Percentiles rank a stretch among this genome's conserved stretches.
These are phyloP conservation scores for Calonectria naviculata DNA, from an alignment of 2,329 filamentous ascomycete genomes.

Conservation along the genomic window DNA sequence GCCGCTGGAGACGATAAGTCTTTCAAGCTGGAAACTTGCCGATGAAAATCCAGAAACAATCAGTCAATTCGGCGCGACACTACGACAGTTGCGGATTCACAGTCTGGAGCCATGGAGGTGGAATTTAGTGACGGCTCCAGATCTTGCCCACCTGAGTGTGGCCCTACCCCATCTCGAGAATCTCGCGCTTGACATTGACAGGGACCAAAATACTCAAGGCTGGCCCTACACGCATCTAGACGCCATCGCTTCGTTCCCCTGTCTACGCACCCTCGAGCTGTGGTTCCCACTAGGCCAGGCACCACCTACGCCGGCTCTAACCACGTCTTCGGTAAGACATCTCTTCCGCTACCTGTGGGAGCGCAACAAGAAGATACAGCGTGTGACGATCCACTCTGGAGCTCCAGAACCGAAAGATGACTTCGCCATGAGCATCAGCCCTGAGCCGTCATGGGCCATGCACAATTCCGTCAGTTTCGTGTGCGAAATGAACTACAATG, in stretches of 20 bases:
- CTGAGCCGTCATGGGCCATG: neutral
- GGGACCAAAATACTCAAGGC: neutral
- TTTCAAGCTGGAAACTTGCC: constrained; percentile 6
- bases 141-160: neutral
- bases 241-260: constrained; percentile 12
- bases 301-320: constrained; percentile 6
- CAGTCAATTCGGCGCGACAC: constrained; percentile 6
- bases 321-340: neutral
- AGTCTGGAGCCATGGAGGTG: neutral
- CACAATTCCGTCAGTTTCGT: constrained; percentile 7
- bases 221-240: constrained; percentile 16
- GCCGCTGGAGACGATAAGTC: constrained; percentile 15
- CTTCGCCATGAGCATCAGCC: neutral
- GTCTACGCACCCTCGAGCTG: constrained; percentile 5
- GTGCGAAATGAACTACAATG: constrained; percentile 1
- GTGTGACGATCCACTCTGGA: constrained; percentile 13
- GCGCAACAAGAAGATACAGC: constrained; percentile 15
- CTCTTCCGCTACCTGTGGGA: constrained; percentile 4
- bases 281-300: constrained; percentile 3
- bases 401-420: no score
- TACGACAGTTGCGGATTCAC: constrained; percentile 19
- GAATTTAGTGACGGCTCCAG: neutral
- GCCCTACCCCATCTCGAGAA: constrained; percentile 4
- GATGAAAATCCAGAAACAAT: neutral
- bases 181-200: constrained; percentile 9